phyloP scores from a whole-genome alignment of 306 rosid species.

The Pterocarpus macrocarpus region DNA sequence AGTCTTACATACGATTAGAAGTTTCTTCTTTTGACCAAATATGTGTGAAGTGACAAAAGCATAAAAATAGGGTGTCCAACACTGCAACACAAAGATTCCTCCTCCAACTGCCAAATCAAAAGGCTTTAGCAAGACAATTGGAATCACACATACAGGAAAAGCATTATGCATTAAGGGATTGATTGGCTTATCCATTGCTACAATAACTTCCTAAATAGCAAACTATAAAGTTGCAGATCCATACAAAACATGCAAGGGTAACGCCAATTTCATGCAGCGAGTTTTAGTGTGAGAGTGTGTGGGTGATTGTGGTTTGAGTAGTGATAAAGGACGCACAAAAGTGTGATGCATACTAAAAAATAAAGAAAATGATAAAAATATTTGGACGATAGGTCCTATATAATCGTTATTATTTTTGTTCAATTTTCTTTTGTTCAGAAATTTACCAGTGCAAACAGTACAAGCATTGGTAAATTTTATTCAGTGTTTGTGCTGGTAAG shows the following conservation, averaged over 20 bases:
- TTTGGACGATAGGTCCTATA: no score
- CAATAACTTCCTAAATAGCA: neutral
- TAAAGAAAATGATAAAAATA: no score
- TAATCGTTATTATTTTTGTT: no score
- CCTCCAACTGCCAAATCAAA: neutral
- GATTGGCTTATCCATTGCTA: neutral
- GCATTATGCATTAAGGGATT: neutral
- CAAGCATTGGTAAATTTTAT: no score
- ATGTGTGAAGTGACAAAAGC: neutral
- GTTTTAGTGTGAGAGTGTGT: no score
- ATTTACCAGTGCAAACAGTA: no score
- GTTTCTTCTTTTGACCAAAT: slow-evolving; percentile 35
- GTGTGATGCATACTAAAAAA: no score
- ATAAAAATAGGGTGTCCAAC: neutral
- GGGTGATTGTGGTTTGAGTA: no score
- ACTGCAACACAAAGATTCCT: neutral
- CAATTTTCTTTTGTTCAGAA: no score
- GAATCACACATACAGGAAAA: neutral
- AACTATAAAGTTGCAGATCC: neutral
- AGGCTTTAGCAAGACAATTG: neutral
- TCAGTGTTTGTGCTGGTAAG: no score
- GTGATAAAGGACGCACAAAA: no score
- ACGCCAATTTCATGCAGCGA: neutral
- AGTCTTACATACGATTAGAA: neutral
- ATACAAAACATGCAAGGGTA: neutral